Evolutionary conservation across 106 monocot species (phyloP), one percentile per base, ranked within the genome.

Genomic region (Dendrobium chrysotoxum): DNA sequence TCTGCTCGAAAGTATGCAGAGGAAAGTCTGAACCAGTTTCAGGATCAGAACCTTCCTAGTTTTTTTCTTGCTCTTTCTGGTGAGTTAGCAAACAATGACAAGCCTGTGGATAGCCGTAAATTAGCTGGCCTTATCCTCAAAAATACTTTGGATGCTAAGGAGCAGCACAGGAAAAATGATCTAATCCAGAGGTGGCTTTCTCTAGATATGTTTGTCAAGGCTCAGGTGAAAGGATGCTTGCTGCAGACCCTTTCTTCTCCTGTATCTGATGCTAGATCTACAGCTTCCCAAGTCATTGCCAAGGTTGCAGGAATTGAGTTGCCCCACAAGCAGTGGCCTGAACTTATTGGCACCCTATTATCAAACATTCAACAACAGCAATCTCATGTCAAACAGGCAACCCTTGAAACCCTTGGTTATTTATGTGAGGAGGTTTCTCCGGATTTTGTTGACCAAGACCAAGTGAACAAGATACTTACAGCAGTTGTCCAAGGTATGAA

Each of bases 401-500:
- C 94, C 12, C 89, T 98, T 53, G 94, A 98, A 84, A 89, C 94
- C 7, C 88, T 98, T 54, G 94, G 97, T 50, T 98, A 91, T 79
- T 75, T 94, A 9, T 96, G 96, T 82, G 96, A 96, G 46, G 96
- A 96, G 86, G 89, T 96, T 77, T 89, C 97, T 76, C 88, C 92
- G 12, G 89, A 94, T 45, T 92, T 76, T 79, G 74, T 92, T 57
- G 94, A 92, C 65, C 94, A 98, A 75, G 94, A 88, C 50, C 90
- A 94, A 87, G 94, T 98, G 41, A 98, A 98, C 77, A 89, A 85
- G 75, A 91, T 98, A 79, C 94, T 98, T 41, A 98, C 97, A 12
- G 92, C 94, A 20, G 97, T 98, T 58, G 94, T 98, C 81, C 97
- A 98, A 72, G 94, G 97, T 20, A 98, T 98, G 94, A 94, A 89